Base-by-base conservation (phyloP, 225 moss, liverwort and hornwort species). In the Sphagnum tenellum region DNA sequence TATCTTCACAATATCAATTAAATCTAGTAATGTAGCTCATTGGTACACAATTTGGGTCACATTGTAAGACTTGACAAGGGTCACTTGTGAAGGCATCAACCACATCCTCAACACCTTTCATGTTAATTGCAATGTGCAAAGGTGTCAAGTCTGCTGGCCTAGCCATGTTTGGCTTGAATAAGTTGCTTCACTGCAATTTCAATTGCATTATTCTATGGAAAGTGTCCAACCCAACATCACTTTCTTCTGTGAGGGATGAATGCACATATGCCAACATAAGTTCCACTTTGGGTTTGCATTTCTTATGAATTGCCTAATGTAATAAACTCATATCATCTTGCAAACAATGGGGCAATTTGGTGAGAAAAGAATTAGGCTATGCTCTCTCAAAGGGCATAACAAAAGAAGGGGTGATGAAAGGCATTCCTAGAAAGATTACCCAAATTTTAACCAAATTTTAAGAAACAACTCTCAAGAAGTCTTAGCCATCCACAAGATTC, bases 1-100 rank as follows among this genome's bases (percentile, higher is more conserved):
- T 13, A 56, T 11, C 11, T 7, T 56, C 3, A 11, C 56, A 56
- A 56, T 13, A 11, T 56, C 2, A 13, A 56, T 56, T 11, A 4
- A 56, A 56, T 11, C 56, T 9, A 56, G 3, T 56, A 13, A 56
- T 9, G 56, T 4, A 56, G 56, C 56, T n/a, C 13, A 11, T 5
- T 3, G 56, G 4, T 9, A 13, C 56, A 11, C 56, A 56, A 11
- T 13, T 56, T 56, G 29, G 29, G 29, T 29, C 29, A 29, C 29
- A 29, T 29, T 29, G 29, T 29, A 29, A 29, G 29, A 88, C 90
- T 74, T 86, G 81, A 61, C 79, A 83, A 8, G 84, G 76, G 67
- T 94, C 94, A 66, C 61, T 87, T 5, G 86, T 94, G 12, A 94
- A 79, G 44, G 79, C 90, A 75, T 90, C 90, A 10, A 94, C 78